Percentiles rank a stretch among this genome's conserved stretches.
These are phyloP conservation scores for Penicilliopsis zonata DNA, from an alignment of 495 filamentous ascomycete species.

Conservation along the genomic window DNA sequence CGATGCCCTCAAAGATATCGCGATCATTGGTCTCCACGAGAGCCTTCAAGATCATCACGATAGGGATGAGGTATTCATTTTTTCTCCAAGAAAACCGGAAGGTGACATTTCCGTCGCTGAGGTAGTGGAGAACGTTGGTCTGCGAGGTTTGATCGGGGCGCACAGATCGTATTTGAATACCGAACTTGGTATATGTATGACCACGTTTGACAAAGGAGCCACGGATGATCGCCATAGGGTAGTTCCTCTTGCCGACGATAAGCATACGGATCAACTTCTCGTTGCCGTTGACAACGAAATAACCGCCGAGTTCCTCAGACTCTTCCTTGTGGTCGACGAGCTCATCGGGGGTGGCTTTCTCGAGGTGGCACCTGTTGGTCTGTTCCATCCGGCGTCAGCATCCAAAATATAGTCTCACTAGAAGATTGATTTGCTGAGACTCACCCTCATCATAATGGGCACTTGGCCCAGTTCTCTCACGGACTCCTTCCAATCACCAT, in stretches of 20 bases:
- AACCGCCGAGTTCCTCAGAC: constrained; percentile 84
- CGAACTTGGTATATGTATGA: constrained; percentile 72
- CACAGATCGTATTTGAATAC: constrained; percentile 82
- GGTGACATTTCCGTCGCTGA: constrained; percentile 87
- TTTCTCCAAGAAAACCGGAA: constrained; percentile 98
- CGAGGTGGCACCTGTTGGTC: constrained; percentile 84
- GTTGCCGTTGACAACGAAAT: constrained; percentile 58
- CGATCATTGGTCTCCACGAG: constrained; percentile 91
- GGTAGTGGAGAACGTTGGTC: constrained; percentile 93
- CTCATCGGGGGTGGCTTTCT: constrained; percentile 67
- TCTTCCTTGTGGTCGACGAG: constrained; percentile 84
- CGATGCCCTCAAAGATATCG: constrained; percentile 84
- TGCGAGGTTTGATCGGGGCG: constrained; percentile 94
- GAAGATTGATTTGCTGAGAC: too few species aligned
- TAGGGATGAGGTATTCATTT: constrained; percentile 85
- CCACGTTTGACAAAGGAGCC: constrained; percentile 81
- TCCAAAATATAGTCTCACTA: neutral
- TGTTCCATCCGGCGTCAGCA: constrained; percentile 15
- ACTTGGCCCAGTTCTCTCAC: constrained; percentile 76
- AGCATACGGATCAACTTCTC: constrained; percentile 94
- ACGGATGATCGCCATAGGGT: constrained; percentile 85
- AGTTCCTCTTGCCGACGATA: constrained; percentile 79
- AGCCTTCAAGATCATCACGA: constrained; percentile 94
- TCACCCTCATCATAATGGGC: constrained; percentile 84
- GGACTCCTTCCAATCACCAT: constrained; percentile 68